These are phyloP conservation scores for Fusarium sp. DNA, from an alignment of 2,329 filamentous ascomycete genomes.

Conservation along the genomic window DNA sequence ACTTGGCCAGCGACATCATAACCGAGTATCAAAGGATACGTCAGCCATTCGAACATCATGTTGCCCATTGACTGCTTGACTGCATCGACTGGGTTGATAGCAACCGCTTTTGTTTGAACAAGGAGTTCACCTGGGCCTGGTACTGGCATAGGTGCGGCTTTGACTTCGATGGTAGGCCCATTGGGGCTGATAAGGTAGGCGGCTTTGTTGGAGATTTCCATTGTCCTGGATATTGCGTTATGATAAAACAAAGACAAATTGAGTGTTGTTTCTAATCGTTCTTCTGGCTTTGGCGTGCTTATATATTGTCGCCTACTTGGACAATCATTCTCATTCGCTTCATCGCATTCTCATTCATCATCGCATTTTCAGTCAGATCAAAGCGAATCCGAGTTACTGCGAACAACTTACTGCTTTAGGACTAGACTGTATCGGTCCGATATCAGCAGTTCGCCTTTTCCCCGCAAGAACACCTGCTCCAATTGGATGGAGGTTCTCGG, in stretches of 20 bases:
- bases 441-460: background rate
- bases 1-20: conserved; percentile 5
- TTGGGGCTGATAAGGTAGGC: conserved; percentile 3
- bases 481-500: background rate
- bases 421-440: background rate
- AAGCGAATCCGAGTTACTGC: background rate
- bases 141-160: background rate
- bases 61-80: conserved; percentile 20
- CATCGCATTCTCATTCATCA: background rate
- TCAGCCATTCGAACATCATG: conserved; percentile 27
- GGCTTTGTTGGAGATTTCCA: background rate
- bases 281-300: background rate
- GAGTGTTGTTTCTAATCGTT: too few species aligned
- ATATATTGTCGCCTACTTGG: background rate
- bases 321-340: background rate
- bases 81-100: conserved; percentile 3
- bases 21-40: conserved; percentile 12
- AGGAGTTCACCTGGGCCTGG: background rate
- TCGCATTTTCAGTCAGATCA: background rate
- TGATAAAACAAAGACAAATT: background rate
- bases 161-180: conserved; percentile 1
- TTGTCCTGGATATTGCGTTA: background rate
- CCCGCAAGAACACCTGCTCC: accelerated
- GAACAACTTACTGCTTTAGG: background rate
- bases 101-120: background rate